Conservation (phyloP, 805 yeast species). For the Yarrowia osloensis region DNA sequence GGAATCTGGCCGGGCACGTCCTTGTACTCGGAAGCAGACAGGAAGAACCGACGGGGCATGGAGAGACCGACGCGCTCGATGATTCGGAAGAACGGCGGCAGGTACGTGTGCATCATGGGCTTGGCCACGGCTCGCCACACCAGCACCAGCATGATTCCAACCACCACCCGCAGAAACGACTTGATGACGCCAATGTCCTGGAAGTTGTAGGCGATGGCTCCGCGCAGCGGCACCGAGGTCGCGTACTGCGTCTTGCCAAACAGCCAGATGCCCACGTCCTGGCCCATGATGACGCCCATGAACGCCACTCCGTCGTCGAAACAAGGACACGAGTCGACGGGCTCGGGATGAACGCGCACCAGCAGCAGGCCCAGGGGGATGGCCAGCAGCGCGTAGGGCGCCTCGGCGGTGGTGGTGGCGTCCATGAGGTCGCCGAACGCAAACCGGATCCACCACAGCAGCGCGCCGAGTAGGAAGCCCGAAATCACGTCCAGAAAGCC, state of each 20-base stretch:
- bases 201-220: constrained; percentile 35
- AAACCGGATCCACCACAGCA: constrained; percentile 53
- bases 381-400: constrained; percentile 27
- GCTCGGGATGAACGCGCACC: constrained; percentile 73
- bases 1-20: constrained; percentile 43
- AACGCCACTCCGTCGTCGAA: constrained; percentile 94
- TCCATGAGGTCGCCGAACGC: constrained; percentile 51
- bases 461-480: constrained; percentile 67
- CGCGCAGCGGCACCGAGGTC: constrained; percentile 23
- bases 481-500: constrained; percentile 74
- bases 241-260: constrained; percentile 21
- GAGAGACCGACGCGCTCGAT: constrained; percentile 44
- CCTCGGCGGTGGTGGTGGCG: constrained; percentile 41
- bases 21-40: constrained; percentile 44
- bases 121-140: constrained; percentile 77
- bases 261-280: constrained; percentile 52
- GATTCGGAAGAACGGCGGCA: constrained; percentile 60
- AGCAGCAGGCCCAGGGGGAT: constrained; percentile 50
- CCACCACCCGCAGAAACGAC: constrained; percentile 50
- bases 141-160: constrained; percentile 66
- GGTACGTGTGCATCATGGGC: constrained; percentile 57
- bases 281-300: constrained; percentile 80
- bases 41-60: constrained; percentile 47
- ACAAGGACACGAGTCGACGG: constrained; percentile 94
- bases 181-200: constrained; percentile 37